Base-by-base conservation (phyloP, 2,329 filamentous ascomycete genomes). In the Pestalotiopsis sp. region DNA sequence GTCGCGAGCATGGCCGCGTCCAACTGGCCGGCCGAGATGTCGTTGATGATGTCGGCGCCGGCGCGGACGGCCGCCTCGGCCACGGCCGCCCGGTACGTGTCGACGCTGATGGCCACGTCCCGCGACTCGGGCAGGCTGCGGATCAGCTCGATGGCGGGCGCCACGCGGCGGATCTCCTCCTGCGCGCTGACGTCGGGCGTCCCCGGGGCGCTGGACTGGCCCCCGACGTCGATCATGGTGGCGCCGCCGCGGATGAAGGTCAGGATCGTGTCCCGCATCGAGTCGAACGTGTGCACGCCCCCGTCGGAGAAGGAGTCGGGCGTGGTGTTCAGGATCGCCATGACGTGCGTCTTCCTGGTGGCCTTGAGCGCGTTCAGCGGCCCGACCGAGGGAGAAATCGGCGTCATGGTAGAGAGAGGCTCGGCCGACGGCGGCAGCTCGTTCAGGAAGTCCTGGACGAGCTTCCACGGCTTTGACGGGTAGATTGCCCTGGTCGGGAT, bases 261-360 rank as follows among this genome's bases (percentile, higher is more conserved):
- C 64, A 84, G 81, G 17, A 95, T 85, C 1, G 88, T 92, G 13
- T 84, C 77, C 13, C 85, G 81, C 31, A 96, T 85, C 71, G 88
- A 84, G 13, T 81, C 76, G 27, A 83, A 76, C 58, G 82, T 81
- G 78, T 94, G 88, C 9, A 84, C 76, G 9, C 94, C 94, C 66
- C 94, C 95, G 77, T 98, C 95, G 1, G 95, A 98, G 83, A 99
- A 99, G 11, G 95, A 98, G 81, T 99, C 95, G 0, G 95, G 95
- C 0, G 96, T 98, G 66, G 97, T 83, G 80, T 99, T 99, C 61
- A 98, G 85, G 72, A 99, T 97, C 67, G 93, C 93, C 96, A 99
- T 99, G 73, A 98, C 82, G 61, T 90, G 89, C 0, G 95, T 98
- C 66, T 83, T 85, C 62, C 91, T 87, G 61, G 85, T 84, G 6